These are phyloP conservation scores for Anthracocystis panici-leucophaei DNA, from an alignment of 1,284 basidiomycete genomes.

Conservation along the genomic window DNA sequence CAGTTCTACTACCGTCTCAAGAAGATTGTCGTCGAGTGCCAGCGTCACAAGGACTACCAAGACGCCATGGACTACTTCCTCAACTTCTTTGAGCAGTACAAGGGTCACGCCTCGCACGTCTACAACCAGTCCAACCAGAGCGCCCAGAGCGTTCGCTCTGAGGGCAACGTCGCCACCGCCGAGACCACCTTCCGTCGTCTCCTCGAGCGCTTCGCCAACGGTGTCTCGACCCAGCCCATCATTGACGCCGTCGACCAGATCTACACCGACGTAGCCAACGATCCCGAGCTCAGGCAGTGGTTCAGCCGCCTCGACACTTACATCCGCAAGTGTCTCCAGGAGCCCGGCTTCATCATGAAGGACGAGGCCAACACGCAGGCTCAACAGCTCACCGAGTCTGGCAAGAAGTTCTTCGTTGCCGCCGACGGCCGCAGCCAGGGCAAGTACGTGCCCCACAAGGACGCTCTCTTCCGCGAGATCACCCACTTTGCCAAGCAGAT, in stretches of 20 bases:
- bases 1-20: constrained; percentile 83
- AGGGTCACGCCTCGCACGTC: constrained; percentile 75
- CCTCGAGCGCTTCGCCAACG: constrained; percentile 91
- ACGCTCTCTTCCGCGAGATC: constrained; percentile 80
- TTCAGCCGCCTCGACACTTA: constrained; percentile 76
- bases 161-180: constrained; percentile 71
- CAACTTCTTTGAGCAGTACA: constrained; percentile 75
- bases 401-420: constrained; percentile 64
- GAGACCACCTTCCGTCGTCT: constrained; percentile 72
- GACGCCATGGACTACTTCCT: constrained; percentile 72
- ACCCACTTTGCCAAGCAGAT: constrained; percentile 84
- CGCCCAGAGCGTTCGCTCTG: constrained; percentile 73
- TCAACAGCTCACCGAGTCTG: constrained; percentile 69
- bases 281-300: constrained; percentile 82
- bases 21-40: constrained; percentile 92
- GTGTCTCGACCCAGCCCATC: constrained; percentile 75
- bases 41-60: constrained; percentile 91
- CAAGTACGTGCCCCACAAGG: constrained; percentile 87
- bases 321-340: constrained; percentile 77
- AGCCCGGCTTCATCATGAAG: constrained; percentile 88
- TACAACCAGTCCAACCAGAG: constrained; percentile 73
- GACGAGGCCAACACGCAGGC: constrained; percentile 75
- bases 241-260: constrained; percentile 80
- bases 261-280: constrained; percentile 80
- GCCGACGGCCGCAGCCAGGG: constrained; percentile 72